phyloP scores from a whole-genome alignment of 805 yeast species.

The Lipomyces anomalus region DNA sequence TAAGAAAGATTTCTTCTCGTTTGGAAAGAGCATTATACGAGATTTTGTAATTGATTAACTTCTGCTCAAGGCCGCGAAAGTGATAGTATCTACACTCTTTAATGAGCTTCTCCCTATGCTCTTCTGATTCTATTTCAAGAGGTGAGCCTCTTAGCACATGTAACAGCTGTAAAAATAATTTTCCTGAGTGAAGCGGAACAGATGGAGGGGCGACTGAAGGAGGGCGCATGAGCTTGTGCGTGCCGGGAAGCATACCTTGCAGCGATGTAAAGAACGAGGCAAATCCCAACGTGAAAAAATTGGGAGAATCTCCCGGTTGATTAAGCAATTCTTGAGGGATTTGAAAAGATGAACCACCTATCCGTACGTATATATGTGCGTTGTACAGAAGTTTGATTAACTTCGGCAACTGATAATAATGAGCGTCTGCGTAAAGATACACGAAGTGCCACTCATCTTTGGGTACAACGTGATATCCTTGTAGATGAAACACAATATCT shows the following conservation, averaged over 20 bases:
- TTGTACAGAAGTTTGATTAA: slow-evolving; percentile 45
- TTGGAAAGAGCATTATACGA: slow-evolving; percentile 47
- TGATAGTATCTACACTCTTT: slow-evolving; percentile 74
- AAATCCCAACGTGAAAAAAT: slow-evolving; percentile 63
- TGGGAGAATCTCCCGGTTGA: slow-evolving; percentile 66
- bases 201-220: slow-evolving; percentile 66
- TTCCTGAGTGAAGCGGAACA: slow-evolving; percentile 47
- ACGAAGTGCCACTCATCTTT: slow-evolving; percentile 55
- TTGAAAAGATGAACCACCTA: slow-evolving; percentile 58
- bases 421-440: slow-evolving; percentile 61
- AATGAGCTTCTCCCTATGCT: slow-evolving; percentile 52
- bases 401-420: slow-evolving; percentile 60
- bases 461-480: slow-evolving; percentile 63
- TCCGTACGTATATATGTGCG: slow-evolving; percentile 51
- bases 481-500: slow-evolving; percentile 63
- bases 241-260: slow-evolving; percentile 35
- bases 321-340: slow-evolving; percentile 52
- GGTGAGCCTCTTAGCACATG: slow-evolving; percentile 51
- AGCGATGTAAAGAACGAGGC: slow-evolving; percentile 50
- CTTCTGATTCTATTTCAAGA: slow-evolving; percentile 44
- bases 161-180: slow-evolving; percentile 51
- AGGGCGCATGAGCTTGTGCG: slow-evolving; percentile 56
- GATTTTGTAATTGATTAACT: slow-evolving; percentile 49
- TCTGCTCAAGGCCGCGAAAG: slow-evolving; percentile 68
- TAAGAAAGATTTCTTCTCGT: slow-evolving; percentile 53